Evolutionary conservation across 1,284 basidiomycete genomes (phyloP), one percentile per base, ranked within the genome.

Genomic region (Coniophora puteana): DNA sequence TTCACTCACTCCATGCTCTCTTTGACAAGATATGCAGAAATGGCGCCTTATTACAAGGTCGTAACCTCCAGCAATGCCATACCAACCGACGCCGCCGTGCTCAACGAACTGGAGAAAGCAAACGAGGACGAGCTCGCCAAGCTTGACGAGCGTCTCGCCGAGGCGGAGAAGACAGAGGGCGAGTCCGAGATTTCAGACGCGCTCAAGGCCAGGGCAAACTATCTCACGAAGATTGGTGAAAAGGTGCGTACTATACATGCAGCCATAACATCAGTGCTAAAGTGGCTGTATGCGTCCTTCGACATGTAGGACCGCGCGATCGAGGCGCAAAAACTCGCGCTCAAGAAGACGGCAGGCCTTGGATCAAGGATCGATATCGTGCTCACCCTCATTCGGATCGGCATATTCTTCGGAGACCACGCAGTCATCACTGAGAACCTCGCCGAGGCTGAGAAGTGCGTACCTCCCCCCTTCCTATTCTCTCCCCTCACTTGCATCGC

Each of bases 281-380:
- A 8, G 31, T 17, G 24, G 27, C 27, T 22, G n/a, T n/a, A n/a
- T n/a, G n/a, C n/a, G n/a, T 36, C 36, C 49, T 43, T 18, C 22
- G 5, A 13, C 28, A 3, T 16, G n/a, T 45, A 83, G 88, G 88
- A 92, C 28, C 67, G 69, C 24, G 82, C 91, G 0, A 58, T 94
- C 8, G 78, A 78, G 31, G 93, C 94, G 0, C 83, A 94, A 55
- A 83, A 88, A 46, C 71, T 87, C 1, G 94, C 95, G 0, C 66
- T 96, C 10, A 85, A 90, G 63, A 97, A 98, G 68, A 95, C 91
- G 0, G 85, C 93, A 1, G 95, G 94, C 1, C 71, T 97, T 2
- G 95, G 96, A 8, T 89, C 91, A 4, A 77, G 90, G 51, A 96
- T 99, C 60, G 95, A 99, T 63, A 83, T 98, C 38, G 84, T 88